phyloP scores from a whole-genome alignment of 2,329 filamentous ascomycete genomes.

The Dothidotthia symphoricarpi region DNA sequence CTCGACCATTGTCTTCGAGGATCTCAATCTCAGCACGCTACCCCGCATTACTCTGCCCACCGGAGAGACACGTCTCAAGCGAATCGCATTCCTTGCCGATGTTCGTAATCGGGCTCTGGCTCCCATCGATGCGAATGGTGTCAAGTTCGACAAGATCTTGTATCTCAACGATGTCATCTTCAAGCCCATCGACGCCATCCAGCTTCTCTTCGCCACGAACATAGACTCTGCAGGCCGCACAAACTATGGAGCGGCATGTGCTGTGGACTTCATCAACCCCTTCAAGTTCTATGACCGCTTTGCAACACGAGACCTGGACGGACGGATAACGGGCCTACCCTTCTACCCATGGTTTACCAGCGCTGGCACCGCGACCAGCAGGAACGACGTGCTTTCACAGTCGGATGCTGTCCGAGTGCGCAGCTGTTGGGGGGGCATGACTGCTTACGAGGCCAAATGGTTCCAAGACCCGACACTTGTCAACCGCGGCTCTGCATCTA shows the following conservation, averaged over 20 bases:
- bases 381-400: conserved; percentile 61
- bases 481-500: conserved; percentile 1
- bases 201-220: conserved; percentile 65
- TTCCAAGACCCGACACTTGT: conserved; percentile 48
- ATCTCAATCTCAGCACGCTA: conserved; percentile 57
- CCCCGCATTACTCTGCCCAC: conserved; percentile 62
- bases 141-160: conserved; percentile 61
- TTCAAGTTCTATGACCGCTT: conserved; percentile 73
- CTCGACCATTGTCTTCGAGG: conserved; percentile 57
- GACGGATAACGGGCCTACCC: conserved; percentile 61
- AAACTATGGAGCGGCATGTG: conserved; percentile 66
- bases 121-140: conserved; percentile 55
- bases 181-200: conserved; percentile 57
- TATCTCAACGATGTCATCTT: conserved; percentile 69
- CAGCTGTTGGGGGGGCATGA: conserved; percentile 78
- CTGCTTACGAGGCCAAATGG: conserved; percentile 61
- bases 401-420: conserved; percentile 66
- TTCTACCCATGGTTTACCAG: conserved; percentile 67
- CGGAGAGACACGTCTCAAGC: conserved; percentile 63
- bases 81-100: conserved; percentile 71
- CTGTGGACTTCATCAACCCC: conserved; percentile 67
- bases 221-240: conserved; percentile 51
- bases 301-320: conserved; percentile 66
- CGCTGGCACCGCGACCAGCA: conserved; percentile 51
- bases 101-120: conserved; percentile 68